Conservation (phyloP, 2,329 filamentous ascomycete genomes). For the Arthrobotrys pseudoclavata region DNA sequence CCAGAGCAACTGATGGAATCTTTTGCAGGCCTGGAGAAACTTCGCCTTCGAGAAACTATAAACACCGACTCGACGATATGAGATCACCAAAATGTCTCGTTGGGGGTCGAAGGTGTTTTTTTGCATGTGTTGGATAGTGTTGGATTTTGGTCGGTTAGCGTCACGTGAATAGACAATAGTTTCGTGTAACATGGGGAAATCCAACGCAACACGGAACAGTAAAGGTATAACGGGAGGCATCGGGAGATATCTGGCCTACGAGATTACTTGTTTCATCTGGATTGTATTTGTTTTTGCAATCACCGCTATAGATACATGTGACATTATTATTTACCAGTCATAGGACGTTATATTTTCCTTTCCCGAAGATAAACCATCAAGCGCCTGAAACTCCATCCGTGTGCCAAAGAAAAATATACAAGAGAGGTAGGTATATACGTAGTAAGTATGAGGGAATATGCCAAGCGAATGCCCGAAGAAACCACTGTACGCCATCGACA, state of each 20-base stretch:
- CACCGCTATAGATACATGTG: conserved; percentile 22
- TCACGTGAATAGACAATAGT: background rate
- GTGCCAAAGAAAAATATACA: conserved; percentile 47
- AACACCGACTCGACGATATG: no score
- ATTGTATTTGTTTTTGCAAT: background rate
- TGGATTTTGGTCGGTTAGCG: background rate
- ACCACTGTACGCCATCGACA: conserved; percentile 24
- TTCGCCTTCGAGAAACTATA: no score
- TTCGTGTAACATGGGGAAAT: conserved; percentile 1
- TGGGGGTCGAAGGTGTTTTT: background rate
- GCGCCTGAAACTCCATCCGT: conserved; percentile 53
- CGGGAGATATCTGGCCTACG: no score
- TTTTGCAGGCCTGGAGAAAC: no score
- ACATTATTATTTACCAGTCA: conserved; percentile 22
- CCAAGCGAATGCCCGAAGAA: conserved; percentile 13
- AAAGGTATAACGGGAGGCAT: background rate
- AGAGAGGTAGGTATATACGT: conserved; percentile 31
- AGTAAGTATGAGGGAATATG: conserved; percentile 16
- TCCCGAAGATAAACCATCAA: conserved; percentile 16
- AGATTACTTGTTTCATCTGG: background rate
- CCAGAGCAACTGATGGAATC: no score
- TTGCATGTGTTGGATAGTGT: background rate
- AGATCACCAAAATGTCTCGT: no score
- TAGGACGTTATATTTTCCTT: conserved; percentile 19
- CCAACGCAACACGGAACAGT: conserved; percentile 1